Base-by-base conservation (phyloP, 345 rosid species). In the Moringa oleifera region DNA sequence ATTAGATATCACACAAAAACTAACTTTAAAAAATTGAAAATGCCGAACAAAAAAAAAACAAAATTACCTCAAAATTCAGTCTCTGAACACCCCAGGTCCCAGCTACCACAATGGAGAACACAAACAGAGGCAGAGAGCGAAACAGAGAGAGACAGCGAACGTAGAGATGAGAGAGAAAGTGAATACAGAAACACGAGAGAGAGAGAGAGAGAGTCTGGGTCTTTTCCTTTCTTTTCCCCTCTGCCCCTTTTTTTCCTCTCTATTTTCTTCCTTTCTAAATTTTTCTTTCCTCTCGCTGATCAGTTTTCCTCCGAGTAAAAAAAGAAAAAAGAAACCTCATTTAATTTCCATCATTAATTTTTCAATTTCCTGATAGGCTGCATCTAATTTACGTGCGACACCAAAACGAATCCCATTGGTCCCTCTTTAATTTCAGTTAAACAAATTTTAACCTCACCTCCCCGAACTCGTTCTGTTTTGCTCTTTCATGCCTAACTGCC, bases 161-260 rank as follows among this genome's bases (percentile, higher is more conserved):
- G 37, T 11, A 33, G 37, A 33, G 37, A 33, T 33, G 37, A 33
- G 17, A 22, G 58, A 56, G 41, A 23, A 8, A 54, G 57, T 12
- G 28, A 54, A n/a, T n/a, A n/a, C n/a, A n/a, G n/a, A n/a, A n/a
- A n/a, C n/a, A n/a, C n/a, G 7, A 51, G 54, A 1, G 22, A 0
- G 22, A 53, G 25, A 53, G 28, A 13, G 28, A 16, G 28, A 53
- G 24, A 37, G 63, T 51, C 54, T 17, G 67, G 10, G 75, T 61
- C 66, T 47, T 50, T 66, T 66, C 75, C 55, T 61, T 61, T 57
- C 67, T 41, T 71, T 64, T 69, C 72, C 20, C 50, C 58, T 31
- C 53, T 46, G 31, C n/a, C 37, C 10, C 28, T 47, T 28, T 23
- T 49, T 20, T 20, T 31, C 23, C 55, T 54, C 25, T 19, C 12